These are phyloP conservation scores for Aspergillus pseudoterreus DNA, from an alignment of 2,329 filamentous ascomycete species.

Conservation along the genomic window DNA sequence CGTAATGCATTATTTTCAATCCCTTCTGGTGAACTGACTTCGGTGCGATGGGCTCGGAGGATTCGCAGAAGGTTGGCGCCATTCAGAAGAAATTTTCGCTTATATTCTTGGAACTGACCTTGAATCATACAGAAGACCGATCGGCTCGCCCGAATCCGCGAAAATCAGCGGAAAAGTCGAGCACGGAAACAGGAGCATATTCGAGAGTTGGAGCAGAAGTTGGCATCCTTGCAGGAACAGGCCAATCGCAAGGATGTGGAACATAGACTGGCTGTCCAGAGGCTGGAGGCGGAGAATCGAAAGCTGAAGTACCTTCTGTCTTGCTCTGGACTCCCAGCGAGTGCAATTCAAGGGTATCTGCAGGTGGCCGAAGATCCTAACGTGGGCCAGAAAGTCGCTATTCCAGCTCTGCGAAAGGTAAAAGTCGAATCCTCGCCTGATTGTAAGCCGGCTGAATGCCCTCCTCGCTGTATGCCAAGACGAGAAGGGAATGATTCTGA, in stretches of 20 bases:
- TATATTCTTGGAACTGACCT: background rate
- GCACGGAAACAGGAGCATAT: constrained; percentile 34
- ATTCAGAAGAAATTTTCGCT: background rate
- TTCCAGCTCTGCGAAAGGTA: constrained; percentile 26
- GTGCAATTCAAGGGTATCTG: constrained; percentile 26
- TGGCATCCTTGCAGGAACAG: constrained; percentile 25
- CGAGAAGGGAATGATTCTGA: background rate
- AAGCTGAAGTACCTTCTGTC: constrained; percentile 25
- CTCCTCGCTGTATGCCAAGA: background rate
- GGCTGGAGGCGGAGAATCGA: constrained; percentile 31
- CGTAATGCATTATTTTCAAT: too few relatives aligned
- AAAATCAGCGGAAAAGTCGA: constrained; percentile 38
- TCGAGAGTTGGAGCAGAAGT: constrained; percentile 33
- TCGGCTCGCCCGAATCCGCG: constrained; percentile 38
- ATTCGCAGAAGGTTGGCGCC: constrained; percentile 12
- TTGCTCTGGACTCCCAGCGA: constrained; percentile 20
- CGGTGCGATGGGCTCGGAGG: background rate
- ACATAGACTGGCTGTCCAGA: constrained; percentile 31
- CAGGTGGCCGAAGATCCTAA: constrained; percentile 15
- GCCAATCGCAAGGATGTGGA: constrained; percentile 30
- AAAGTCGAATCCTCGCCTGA: background rate
- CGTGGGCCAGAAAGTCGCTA: constrained; percentile 30
- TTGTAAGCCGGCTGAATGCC: background rate
- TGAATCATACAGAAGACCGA: constrained; percentile 20
- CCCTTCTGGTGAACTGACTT: too few relatives aligned